Conservation (phyloP, 2,329 filamentous ascomycete genomes). For the Trichophyton simii region DNA sequence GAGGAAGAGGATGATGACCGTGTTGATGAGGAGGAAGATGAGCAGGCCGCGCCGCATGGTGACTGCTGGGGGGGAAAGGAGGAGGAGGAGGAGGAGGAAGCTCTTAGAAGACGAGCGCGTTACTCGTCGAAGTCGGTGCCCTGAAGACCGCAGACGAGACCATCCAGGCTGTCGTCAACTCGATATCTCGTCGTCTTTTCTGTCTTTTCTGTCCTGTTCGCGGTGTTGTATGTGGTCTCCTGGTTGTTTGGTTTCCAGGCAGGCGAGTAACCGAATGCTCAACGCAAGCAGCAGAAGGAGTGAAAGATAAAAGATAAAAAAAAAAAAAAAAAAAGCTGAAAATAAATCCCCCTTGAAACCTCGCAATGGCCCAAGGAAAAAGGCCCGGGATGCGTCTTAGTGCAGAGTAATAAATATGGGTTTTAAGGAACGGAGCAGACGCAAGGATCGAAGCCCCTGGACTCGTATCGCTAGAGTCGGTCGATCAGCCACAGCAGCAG, state of each 20-base stretch:
- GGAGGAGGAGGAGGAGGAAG: too few relatives aligned
- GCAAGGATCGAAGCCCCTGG: not conserved
- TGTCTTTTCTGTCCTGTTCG: too few relatives aligned
- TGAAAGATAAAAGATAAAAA: not conserved
- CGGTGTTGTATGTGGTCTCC: too few relatives aligned
- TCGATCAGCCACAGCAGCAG: not conserved
- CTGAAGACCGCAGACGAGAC: not conserved
- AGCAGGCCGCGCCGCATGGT: slow-evolving; percentile 49
- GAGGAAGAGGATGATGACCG: slow-evolving; percentile 51
- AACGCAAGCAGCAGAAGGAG: not conserved
- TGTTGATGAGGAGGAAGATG: slow-evolving; percentile 53
- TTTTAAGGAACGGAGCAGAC: not conserved
- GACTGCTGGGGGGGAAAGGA: slow-evolving; percentile 10
- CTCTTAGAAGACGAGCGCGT: too few relatives aligned
- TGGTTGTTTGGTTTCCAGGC: too few relatives aligned
- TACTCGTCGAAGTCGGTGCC: not conserved
- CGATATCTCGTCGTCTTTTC: too few relatives aligned
- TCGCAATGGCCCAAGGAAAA: not conserved
- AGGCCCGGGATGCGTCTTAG: not conserved
- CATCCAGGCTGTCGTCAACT: not conserved
- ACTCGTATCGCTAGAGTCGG: not conserved
- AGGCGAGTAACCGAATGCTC: too few relatives aligned
- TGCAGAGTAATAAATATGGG: not conserved
- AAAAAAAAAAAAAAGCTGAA: too few relatives aligned
- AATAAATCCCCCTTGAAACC: not conserved